Evolutionary conservation across 208 protist genomes (phyloP), one percentile per base, ranked within the genome.

Genomic region (Balamuthia mandrillaris): DNA sequence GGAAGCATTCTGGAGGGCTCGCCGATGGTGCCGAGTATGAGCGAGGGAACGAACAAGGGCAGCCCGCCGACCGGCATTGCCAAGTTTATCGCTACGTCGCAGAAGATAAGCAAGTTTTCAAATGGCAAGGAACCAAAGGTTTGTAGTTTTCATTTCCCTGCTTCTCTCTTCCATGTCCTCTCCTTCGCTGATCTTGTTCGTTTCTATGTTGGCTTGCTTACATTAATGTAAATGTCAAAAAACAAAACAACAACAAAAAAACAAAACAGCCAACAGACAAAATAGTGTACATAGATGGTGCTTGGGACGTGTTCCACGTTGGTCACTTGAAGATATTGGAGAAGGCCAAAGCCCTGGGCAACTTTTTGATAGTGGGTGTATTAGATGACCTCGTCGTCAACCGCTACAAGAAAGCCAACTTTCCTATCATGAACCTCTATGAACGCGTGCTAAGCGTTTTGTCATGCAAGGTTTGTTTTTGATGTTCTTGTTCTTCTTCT

Each of bases 391-490:
- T 90, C 33, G 90, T 94, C 14, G 82, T 65, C 21, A 74, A 68
- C 54, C 12, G 29, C 27, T 58, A 86, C 42, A 96, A 97, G 82
- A 96, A 97, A 24, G 88, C 89, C 35, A 96, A 98, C 86, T 97
- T 95, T 86, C 98, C 98, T 27, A 98, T 99, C 85, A 98, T 99
- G 96, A 98, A 97, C 88, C 86, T 99, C n/a, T 97, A 99, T 51
- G 98, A 99, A 91, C 94, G 98, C 74, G 94, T 96, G 21, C 91
- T 99, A 0, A 93, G 93, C 75, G 96, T 99, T 47, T 90, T 99
- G 3, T 95, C 96, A 6, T 98, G 96, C 89, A 90, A 93, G 45
- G 97, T 97, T 85, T 21, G 14, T 54, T 54, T 21, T 21, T 54
- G 14, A 14, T 21, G 14, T 24, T 21, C 21, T 24, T 54, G 14